Conservation (phyloP, 768 basidiomycete genomes). For the Gloeophyllum trabeum region DNA sequence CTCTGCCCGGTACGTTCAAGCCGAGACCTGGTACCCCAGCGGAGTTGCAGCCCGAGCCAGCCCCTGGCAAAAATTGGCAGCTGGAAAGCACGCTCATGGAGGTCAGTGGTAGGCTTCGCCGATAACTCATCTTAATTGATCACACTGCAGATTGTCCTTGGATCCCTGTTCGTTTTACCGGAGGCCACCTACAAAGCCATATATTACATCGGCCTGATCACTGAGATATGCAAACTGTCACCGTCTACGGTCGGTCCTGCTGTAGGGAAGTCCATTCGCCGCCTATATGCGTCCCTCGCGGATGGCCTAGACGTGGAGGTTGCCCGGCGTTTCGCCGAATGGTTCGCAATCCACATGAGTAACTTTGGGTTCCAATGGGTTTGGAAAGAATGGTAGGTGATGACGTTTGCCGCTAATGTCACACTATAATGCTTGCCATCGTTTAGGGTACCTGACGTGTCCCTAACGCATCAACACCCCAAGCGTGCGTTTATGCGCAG, state of each 20-base stretch:
- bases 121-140: not conserved
- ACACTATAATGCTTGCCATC: slow-evolving; percentile 1
- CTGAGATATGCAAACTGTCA: slow-evolving; percentile 91
- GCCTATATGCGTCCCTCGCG: slow-evolving; percentile 67
- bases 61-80: slow-evolving; percentile 64
- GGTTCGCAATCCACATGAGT: slow-evolving; percentile 94
- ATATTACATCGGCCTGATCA: slow-evolving; percentile 82
- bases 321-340: slow-evolving; percentile 75
- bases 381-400: slow-evolving; percentile 92
- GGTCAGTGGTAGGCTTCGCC: slow-evolving; percentile 33
- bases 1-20: slow-evolving; percentile 74
- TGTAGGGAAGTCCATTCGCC: slow-evolving; percentile 90
- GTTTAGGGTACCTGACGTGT: slow-evolving; percentile 76
- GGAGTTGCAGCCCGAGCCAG: slow-evolving; percentile 33
- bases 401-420: not conserved
- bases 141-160: slow-evolving; percentile 54
- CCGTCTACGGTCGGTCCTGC: slow-evolving; percentile 90
- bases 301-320: slow-evolving; percentile 85
- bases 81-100: slow-evolving; percentile 85
- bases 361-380: slow-evolving; percentile 99
- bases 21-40: slow-evolving; percentile 53
- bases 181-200: slow-evolving; percentile 65
- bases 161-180: slow-evolving; percentile 66
- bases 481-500: slow-evolving; percentile 81
- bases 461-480: slow-evolving; percentile 66